Percentiles rank a stretch among this genome's conserved stretches.
These are phyloP conservation scores for Leonotis leonurus DNA, from an alignment of 257 asterid species.

Conservation along the genomic window DNA sequence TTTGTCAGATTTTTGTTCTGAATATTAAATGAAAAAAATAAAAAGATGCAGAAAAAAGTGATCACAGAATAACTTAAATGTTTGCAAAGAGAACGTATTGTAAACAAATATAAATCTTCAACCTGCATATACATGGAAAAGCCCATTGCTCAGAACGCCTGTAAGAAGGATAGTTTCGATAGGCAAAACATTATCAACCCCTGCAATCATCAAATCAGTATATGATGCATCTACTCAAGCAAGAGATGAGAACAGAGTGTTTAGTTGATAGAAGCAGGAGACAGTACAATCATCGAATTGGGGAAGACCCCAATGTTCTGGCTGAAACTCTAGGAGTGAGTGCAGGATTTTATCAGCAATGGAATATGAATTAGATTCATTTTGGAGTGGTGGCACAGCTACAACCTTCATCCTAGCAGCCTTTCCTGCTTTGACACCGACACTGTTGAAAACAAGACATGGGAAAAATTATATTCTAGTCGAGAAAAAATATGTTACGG, in stretches of 20 bases:
- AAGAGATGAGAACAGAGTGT: constrained; percentile 3
- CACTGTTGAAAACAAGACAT: constrained; percentile 35
- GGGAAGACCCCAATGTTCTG: constrained; percentile 89
- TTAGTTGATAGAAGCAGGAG: not conserved
- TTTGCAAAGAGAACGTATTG: not conserved
- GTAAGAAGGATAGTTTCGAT: constrained; percentile 51
- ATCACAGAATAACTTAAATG: not conserved
- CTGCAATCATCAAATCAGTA: constrained; percentile 35
- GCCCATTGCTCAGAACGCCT: constrained; percentile 42
- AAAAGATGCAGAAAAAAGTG: not conserved
- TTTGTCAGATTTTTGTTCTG: constrained; percentile 2
- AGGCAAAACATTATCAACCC: constrained; percentile 54
- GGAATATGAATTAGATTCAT: constrained; percentile 45
- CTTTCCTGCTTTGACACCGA: constrained; percentile 85
- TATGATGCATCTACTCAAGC: not conserved
- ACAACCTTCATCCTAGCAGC: constrained; percentile 87
- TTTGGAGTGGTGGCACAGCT: constrained; percentile 76
- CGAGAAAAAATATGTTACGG: not conserved
- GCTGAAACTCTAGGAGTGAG: constrained; percentile 64
- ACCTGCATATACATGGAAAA: constrained; percentile 57
- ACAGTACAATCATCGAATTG: constrained; percentile 62
- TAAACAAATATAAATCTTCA: not conserved
- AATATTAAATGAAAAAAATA: not conserved
- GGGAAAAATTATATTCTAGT: not conserved
- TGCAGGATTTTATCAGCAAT: constrained; percentile 65